Percentiles rank a stretch among this genome's conserved stretches.
Evolutionary conservation across 495 filamentous ascomycete genomes (phyloP).

Genomic region (Penicillium soppii): DNA sequence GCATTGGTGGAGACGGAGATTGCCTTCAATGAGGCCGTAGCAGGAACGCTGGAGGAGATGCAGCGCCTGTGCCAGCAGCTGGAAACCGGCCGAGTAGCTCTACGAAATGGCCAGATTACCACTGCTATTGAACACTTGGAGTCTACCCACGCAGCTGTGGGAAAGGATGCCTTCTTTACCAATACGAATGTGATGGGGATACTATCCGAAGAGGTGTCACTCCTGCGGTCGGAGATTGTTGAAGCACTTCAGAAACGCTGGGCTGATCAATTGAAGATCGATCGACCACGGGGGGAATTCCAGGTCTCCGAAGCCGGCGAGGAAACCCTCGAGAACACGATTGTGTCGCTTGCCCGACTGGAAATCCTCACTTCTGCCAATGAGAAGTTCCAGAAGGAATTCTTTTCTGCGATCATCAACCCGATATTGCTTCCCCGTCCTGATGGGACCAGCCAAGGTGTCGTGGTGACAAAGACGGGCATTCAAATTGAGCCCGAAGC

Average conservation of each 20-base stretch:
- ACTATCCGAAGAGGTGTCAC: constrained; percentile 28
- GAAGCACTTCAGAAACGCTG: constrained; percentile 36
- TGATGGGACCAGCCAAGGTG: constrained; percentile 27
- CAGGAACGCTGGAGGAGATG: constrained; percentile 60
- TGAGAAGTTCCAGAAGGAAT: constrained; percentile 35
- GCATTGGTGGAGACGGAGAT: constrained; percentile 72
- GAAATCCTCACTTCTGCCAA: constrained; percentile 33
- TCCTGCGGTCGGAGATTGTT: constrained; percentile 33
- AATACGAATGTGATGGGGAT: constrained; percentile 43
- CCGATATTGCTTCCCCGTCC: constrained; percentile 31
- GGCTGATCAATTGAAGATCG: constrained; percentile 56
- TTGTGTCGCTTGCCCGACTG: constrained; percentile 33
- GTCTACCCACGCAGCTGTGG: constrained; percentile 47
- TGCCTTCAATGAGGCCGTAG: constrained; percentile 70
- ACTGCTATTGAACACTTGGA: constrained; percentile 58
- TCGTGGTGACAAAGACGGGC: constrained; percentile 29
- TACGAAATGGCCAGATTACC: constrained; percentile 50
- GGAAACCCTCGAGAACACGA: constrained; percentile 32
- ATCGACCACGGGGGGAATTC: constrained; percentile 47
- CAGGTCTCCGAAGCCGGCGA: constrained; percentile 40
- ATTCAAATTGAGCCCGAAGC: constrained; percentile 31
- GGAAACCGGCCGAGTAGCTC: constrained; percentile 45
- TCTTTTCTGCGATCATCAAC: constrained; percentile 31
- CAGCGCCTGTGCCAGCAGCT: constrained; percentile 41
- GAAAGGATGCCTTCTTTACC: constrained; percentile 28